A percentile compares a stretch with the other conserved stretches of the same genome.
Conservation (phyloP, 495 filamentous ascomycete species). For the Xylaria palmicola region DNA sequence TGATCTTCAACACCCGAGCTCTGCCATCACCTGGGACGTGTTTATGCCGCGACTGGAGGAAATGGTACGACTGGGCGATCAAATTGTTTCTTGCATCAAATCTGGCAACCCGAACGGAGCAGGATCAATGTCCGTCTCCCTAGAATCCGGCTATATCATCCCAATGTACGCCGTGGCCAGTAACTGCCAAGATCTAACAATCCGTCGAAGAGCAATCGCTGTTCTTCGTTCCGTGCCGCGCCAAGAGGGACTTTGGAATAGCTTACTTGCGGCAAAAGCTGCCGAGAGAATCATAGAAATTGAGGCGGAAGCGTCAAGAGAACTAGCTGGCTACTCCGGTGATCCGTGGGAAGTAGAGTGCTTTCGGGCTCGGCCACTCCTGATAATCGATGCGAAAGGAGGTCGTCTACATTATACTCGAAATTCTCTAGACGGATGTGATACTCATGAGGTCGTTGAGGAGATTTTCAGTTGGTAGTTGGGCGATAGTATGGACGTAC, state of each 20-base stretch:
- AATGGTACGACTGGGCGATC: constrained; percentile 13
- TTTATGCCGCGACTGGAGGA: constrained; percentile 15
- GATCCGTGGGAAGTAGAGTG: neutral
- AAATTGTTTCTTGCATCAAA: constrained; percentile 11
- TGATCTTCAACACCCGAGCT: constrained; percentile 9
- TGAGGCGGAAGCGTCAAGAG: neutral
- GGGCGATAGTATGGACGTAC: too few relatives aligned
- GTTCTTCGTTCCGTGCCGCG: constrained; percentile 1
- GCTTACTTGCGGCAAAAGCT: neutral
- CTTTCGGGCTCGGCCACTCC: neutral
- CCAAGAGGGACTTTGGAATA: constrained; percentile 4
- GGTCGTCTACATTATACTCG: neutral
- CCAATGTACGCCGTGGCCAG: constrained; percentile 6
- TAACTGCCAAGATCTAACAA: neutral
- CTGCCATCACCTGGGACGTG: constrained; percentile 2
- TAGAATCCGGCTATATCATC: constrained; percentile 3
- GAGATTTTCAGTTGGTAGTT: constrained; percentile 22
- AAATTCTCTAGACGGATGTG: neutral
- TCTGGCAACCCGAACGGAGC: neutral
- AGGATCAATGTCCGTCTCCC: neutral
- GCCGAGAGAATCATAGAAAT: constrained; percentile 2
- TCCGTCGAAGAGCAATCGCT: constrained; percentile 7
- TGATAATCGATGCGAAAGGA: neutral
- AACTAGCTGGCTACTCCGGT: neutral
- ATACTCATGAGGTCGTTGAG: neutral